These are phyloP conservation scores for Penicillium italicum DNA, from an alignment of 2,329 filamentous ascomycete species.

Conservation along the genomic window DNA sequence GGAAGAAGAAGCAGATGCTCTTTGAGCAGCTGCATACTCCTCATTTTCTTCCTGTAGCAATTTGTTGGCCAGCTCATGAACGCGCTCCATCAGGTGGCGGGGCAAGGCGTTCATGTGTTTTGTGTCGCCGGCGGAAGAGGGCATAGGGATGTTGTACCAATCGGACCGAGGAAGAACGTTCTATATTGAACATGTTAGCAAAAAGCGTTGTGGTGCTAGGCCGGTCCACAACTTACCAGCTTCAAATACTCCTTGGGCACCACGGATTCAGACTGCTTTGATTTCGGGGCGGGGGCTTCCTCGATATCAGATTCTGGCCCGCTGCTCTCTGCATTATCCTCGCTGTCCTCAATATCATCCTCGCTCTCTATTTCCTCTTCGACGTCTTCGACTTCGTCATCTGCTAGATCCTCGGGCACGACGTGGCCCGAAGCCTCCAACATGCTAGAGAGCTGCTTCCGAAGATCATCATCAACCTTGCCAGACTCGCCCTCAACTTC, in stretches of 20 bases:
- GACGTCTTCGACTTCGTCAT: constrained; percentile 30
- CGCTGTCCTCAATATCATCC: constrained; percentile 31
- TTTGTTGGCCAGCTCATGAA: constrained; percentile 65
- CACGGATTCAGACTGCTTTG: constrained; percentile 19
- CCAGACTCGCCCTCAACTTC: constrained; percentile 41
- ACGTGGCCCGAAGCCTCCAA: constrained; percentile 37
- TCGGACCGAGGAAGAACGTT: constrained; percentile 61
- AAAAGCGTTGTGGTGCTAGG: constrained; percentile 14
- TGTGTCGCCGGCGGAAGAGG: constrained; percentile 49
- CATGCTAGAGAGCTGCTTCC: constrained; percentile 40
- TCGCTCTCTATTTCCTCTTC: constrained; percentile 33
- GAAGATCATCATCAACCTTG: constrained; percentile 37
- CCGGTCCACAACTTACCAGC: constrained; percentile 26
- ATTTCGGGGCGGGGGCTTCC: constrained; percentile 25
- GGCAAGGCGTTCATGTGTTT: constrained; percentile 48
- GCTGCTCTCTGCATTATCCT: constrained; percentile 26
- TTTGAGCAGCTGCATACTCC: constrained; percentile 67
- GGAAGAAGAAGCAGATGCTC: constrained; percentile 75
- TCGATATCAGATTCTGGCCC: constrained; percentile 28
- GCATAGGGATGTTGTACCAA: constrained; percentile 61
- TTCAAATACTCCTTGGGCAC: constrained; percentile 38
- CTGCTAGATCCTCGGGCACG: constrained; percentile 33
- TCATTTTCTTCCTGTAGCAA: constrained; percentile 75
- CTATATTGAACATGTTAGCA: constrained; percentile 37
- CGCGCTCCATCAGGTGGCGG: constrained; percentile 52